phyloP scores from a whole-genome alignment of 2,329 filamentous ascomycete species.

The Setomelanomma holmii region DNA sequence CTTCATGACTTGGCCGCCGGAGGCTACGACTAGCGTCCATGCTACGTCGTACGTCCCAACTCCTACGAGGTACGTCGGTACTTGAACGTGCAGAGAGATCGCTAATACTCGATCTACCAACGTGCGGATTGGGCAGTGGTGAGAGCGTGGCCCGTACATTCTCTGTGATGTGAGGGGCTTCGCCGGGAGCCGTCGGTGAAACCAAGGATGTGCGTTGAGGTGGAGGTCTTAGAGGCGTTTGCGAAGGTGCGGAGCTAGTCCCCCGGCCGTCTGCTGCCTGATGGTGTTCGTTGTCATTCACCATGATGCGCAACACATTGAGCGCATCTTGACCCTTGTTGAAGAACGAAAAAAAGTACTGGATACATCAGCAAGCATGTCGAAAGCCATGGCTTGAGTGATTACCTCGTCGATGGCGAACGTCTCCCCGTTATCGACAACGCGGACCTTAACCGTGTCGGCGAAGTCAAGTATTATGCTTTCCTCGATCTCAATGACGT shows the following conservation, averaged over 20 bases:
- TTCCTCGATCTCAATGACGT: conserved; percentile 91
- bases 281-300: conserved; percentile 66
- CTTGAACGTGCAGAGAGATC: conserved; percentile 54
- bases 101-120: conserved; percentile 49
- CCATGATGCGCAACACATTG: conserved; percentile 74
- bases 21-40: conserved; percentile 63
- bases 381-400: conserved; percentile 44
- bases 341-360: conserved; percentile 98
- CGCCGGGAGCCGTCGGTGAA: conserved; percentile 27
- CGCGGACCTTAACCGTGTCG: conserved; percentile 90
- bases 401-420: conserved; percentile 90
- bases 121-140: conserved; percentile 45
- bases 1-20: conserved; percentile 39
- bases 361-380: conserved; percentile 9
- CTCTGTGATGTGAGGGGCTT: conserved; percentile 41
- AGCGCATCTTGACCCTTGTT: conserved; percentile 84
- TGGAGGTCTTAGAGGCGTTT: conserved; percentile 14
- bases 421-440: conserved; percentile 92
- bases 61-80: conserved; percentile 38
- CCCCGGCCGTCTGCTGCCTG: conserved; percentile 18
- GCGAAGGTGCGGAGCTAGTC: conserved; percentile 19
- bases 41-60: conserved; percentile 51
- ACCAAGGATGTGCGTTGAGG: conserved; percentile 14
- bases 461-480: conserved; percentile 89
- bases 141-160: conserved; percentile 55